phyloP scores from a whole-genome alignment of 225 moss, liverwort and hornwort species.

The Physcomitrellopsis africana region DNA sequence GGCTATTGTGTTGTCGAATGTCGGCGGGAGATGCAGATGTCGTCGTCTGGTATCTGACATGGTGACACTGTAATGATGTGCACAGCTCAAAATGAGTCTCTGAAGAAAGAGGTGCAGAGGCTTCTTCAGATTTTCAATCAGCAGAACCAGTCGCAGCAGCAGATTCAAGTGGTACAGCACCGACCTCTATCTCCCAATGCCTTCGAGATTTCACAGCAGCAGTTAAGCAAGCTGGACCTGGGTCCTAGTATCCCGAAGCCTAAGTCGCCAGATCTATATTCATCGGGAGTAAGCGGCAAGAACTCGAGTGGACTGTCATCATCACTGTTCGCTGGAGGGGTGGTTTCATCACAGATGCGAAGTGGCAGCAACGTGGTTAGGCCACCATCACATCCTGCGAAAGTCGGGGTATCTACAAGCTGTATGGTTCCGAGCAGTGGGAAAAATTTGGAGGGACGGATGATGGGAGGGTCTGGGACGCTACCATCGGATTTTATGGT shows the following conservation, averaged over 20 bases:
- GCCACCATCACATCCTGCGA: slow-evolving; percentile 25
- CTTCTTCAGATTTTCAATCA: slow-evolving; percentile 59
- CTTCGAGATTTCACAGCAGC: slow-evolving; percentile 71
- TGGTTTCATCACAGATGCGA: slow-evolving; percentile 1
- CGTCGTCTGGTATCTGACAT: not conserved
- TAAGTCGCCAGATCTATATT: slow-evolving; percentile 27
- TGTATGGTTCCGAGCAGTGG: slow-evolving; percentile 29
- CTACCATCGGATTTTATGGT: slow-evolving; percentile 30
- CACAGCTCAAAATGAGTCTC: slow-evolving; percentile 67
- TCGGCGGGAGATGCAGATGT: not conserved
- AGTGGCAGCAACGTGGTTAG: slow-evolving; percentile 25
- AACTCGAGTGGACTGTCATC: slow-evolving; percentile 17
- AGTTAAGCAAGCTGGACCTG: slow-evolving; percentile 73
- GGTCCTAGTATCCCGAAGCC: slow-evolving; percentile 31
- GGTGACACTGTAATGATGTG: not conserved
- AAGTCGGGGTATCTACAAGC: slow-evolving; percentile 21
- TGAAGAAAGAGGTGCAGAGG: slow-evolving; percentile 71
- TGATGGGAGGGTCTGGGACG: slow-evolving; percentile 25
- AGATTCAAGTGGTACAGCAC: slow-evolving; percentile 51
- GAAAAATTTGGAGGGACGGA: slow-evolving; percentile 33
- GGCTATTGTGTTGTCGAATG: not conserved
- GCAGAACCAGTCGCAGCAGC: slow-evolving; percentile 63
- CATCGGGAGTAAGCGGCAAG: slow-evolving; percentile 13
- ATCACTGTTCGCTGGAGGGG: slow-evolving; percentile 9
- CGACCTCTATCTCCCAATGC: slow-evolving; percentile 51